phyloP scores from a whole-genome alignment of 164 flowering plant species.

The Magnolia changhungtana region DNA sequence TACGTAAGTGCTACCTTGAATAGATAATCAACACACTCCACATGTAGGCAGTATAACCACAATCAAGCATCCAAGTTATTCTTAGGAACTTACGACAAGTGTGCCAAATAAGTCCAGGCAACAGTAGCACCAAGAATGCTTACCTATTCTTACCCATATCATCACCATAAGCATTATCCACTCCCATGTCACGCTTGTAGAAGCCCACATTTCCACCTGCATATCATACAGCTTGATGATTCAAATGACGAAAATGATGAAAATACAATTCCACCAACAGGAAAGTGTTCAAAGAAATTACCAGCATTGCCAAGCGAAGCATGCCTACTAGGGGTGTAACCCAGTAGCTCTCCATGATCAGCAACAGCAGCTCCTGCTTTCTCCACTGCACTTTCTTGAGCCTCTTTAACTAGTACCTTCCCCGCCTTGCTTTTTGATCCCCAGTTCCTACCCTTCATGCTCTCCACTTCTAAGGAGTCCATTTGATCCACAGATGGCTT shows the following conservation, averaged over 20 bases:
- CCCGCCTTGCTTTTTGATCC: slow-evolving; percentile 30
- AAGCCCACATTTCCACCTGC: slow-evolving; percentile 36
- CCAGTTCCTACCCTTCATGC: slow-evolving; percentile 32
- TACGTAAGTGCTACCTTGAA: neutral
- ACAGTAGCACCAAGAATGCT: slow-evolving; percentile 7
- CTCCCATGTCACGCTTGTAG: slow-evolving; percentile 35
- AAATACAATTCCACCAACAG: neutral
- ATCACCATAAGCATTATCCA: slow-evolving; percentile 25
- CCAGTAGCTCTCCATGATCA: slow-evolving; percentile 31
- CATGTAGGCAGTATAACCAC: neutral
- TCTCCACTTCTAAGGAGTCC: slow-evolving; percentile 33
- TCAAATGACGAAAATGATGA: neutral
- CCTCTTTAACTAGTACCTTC: slow-evolving; percentile 26
- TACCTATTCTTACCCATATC: slow-evolving; percentile 50
- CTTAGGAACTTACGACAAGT: neutral
- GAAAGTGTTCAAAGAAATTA: slow-evolving; percentile 12
- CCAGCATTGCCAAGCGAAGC: slow-evolving; percentile 36
- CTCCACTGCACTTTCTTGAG: slow-evolving; percentile 33
- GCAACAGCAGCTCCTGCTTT: slow-evolving; percentile 35
- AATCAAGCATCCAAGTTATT: neutral
- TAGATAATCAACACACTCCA: neutral
- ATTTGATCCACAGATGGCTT: slow-evolving; percentile 22
- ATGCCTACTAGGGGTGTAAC: slow-evolving; percentile 39
- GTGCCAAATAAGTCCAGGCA: neutral
- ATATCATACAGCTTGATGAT: slow-evolving; percentile 4